Base-by-base conservation (phyloP, 768 basidiomycete genomes). In the Thelephora aurantiotincta region DNA sequence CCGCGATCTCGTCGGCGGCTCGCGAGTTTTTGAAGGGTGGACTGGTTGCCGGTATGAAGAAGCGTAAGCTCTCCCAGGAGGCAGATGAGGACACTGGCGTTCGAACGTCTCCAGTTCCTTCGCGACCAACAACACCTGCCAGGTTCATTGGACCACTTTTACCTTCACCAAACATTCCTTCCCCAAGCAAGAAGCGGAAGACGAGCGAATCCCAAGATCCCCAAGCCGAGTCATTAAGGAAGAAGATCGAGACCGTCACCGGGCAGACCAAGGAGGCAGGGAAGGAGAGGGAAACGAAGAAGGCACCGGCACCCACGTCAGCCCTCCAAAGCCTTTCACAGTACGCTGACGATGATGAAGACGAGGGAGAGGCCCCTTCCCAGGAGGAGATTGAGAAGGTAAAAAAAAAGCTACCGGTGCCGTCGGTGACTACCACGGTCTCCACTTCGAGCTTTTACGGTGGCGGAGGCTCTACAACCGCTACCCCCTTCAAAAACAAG, bases 111-210 rank as follows among this genome's bases (percentile, higher is more conserved):
- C 26, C 26, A 4, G 9, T 30, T 9, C 9, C 26, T 30, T 30
- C 26, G 26, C 26, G 26, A 30, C 43, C 51, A 5, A 74, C 71
- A 58, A 66, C 74, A 48, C 59, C 61, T 6, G 63, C 54, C 23
- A 68, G 73, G 5, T 78, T 83, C 55, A 80, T 83, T 52, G 83
- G 81, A 2, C 83, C 84, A 19, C 59, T 75, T 36, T 65, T 82
- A 26, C 82, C 84, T 12, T 71, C 79, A 54, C 54, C 65, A 55
- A 42, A 54, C 43, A 60, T 60, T 33, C 34, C 48, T 3, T 45
- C 45, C 33, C 22, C 9, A 16, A 5, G 33, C 35, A 63, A 60
- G 50, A 62, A 60, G 52, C 54, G 50, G 33, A 59, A 52, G 16
- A 48, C 54, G 38, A 30, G 9, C 9, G 57, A 52, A 34, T 22